phyloP scores from a whole-genome alignment of 2,329 filamentous ascomycete species.

The Diaporthe sp. region DNA sequence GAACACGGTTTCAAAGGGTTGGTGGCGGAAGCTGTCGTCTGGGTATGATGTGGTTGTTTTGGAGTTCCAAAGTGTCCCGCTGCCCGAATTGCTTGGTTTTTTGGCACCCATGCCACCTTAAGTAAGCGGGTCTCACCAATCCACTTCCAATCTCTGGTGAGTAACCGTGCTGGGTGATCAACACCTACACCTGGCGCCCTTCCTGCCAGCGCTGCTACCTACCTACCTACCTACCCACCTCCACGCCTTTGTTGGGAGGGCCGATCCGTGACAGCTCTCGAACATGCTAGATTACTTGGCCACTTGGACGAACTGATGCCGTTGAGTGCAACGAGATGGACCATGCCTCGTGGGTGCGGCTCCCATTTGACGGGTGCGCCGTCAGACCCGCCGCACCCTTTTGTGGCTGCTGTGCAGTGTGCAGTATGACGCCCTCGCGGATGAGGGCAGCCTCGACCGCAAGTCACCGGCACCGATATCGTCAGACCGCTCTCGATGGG shows the following conservation, averaged over 20 bases:
- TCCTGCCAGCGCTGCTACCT: background rate
- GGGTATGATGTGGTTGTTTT: conserved; percentile 37
- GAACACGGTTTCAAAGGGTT: conserved; percentile 20
- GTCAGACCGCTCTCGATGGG: conserved; percentile 38
- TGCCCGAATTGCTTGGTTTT: conserved; percentile 33
- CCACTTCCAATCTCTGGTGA: conserved; percentile 27
- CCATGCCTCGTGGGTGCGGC: background rate
- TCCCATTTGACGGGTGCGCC: background rate
- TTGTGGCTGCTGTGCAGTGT: background rate
- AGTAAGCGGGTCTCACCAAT: conserved; percentile 41
- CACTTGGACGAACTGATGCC: background rate
- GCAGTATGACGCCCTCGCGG: conserved; percentile 2
- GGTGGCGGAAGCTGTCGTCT: conserved; percentile 30
- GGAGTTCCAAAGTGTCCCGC: conserved; percentile 34
- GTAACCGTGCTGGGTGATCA: conserved; percentile 21
- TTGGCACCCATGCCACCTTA: conserved; percentile 38
- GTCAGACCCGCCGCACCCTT: background rate
- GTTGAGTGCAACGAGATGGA: background rate
- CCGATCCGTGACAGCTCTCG: conserved; percentile 1
- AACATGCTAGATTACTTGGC: background rate
- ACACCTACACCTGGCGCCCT: background rate
- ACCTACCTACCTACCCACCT: background rate
- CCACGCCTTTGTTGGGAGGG: background rate
- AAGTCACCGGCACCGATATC: conserved; percentile 32
- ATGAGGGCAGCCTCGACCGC: conserved; percentile 12